Percentiles rank a stretch among this genome's conserved stretches.
Evolutionary conservation across 371 early-diverging fungal genomes (phyloP).

Genomic region (Apophysomyces trapeziformis): DNA sequence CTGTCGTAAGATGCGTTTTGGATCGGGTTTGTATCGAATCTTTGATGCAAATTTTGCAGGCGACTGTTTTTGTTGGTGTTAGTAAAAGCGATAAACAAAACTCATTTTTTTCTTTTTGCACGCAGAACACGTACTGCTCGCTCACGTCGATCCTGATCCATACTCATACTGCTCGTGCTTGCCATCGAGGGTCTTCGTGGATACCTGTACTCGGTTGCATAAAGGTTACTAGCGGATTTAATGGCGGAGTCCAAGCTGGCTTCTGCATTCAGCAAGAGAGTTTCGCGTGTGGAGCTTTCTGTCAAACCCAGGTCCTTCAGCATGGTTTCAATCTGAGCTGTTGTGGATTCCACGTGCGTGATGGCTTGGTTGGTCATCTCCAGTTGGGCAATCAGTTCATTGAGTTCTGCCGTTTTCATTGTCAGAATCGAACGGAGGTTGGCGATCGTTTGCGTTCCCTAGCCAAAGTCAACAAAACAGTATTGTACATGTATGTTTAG

Average conservation of each 20-base stretch:
- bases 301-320: slow-evolving; percentile 48
- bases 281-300: slow-evolving; percentile 27
- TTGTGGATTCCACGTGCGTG: slow-evolving; percentile 46
- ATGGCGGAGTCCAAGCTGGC: slow-evolving; percentile 52
- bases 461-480: neutral
- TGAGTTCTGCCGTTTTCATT: slow-evolving; percentile 54
- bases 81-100: neutral
- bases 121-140: slow-evolving; percentile 14
- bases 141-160: slow-evolving; percentile 23
- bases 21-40: slow-evolving; percentile 53
- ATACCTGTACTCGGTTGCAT: slow-evolving; percentile 21
- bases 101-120: neutral
- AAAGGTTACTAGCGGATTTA: slow-evolving; percentile 47
- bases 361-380: slow-evolving; percentile 54
- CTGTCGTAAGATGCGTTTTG: slow-evolving; percentile 50
- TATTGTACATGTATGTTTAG: too few relatives aligned
- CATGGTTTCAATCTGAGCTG: slow-evolving; percentile 50
- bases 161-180: slow-evolving; percentile 35
- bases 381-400: slow-evolving; percentile 52
- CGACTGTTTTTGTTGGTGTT: neutral
- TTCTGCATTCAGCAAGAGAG: slow-evolving; percentile 44
- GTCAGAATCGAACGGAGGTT: slow-evolving; percentile 53
- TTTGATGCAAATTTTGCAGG: slow-evolving; percentile 26
- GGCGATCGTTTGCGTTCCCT: slow-evolving; percentile 52
- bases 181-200: slow-evolving; percentile 27